Evolutionary conservation across 2,329 filamentous ascomycete genomes (phyloP).

Genomic region (Exophiala spinifera): DNA sequence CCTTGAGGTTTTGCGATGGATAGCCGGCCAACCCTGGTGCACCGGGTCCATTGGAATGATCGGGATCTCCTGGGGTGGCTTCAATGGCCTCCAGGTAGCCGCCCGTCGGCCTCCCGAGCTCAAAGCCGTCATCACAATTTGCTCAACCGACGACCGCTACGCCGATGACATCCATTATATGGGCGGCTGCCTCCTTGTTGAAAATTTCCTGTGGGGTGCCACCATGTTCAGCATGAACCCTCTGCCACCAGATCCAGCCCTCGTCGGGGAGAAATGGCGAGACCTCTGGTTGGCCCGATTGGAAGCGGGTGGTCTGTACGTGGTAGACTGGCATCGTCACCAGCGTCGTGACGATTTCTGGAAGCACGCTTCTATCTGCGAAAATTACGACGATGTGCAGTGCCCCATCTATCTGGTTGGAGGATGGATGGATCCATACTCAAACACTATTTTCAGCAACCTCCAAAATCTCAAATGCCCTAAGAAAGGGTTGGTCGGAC

Average conservation of each 20-base stretch:
- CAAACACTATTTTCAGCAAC: constrained; percentile 13
- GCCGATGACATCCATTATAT: constrained; percentile 13
- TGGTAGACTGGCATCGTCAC: constrained; percentile 15
- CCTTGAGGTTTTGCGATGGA: constrained; percentile 10
- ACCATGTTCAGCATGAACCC: constrained; percentile 19
- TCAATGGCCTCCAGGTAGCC: constrained; percentile 15
- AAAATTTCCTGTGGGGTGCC: constrained; percentile 16
- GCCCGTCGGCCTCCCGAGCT: constrained; percentile 7
- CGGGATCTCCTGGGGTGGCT: constrained; percentile 13
- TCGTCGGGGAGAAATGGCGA: constrained; percentile 18
- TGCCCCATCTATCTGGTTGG: constrained; percentile 15
- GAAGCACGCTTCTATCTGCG: constrained; percentile 15
- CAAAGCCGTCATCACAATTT: constrained; percentile 11
- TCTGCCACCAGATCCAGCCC: constrained; percentile 11
- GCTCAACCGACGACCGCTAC: constrained; percentile 13
- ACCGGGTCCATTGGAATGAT: constrained; percentile 16
- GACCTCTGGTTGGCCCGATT: constrained; percentile 12
- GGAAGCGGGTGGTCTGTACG: constrained; percentile 14
- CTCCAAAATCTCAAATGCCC: constrained; percentile 10
- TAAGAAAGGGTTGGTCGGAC: constrained; percentile 10
- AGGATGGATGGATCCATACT: constrained; percentile 14
- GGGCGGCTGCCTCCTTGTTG: constrained; percentile 13
- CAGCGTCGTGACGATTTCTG: constrained; percentile 14
- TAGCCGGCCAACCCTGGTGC: constrained; percentile 11
- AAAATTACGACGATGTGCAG: constrained; percentile 11